Evolutionary conservation across 768 basidiomycete genomes (phyloP), one percentile per base, ranked within the genome.

Genomic region (Boletellus emodensis): DNA sequence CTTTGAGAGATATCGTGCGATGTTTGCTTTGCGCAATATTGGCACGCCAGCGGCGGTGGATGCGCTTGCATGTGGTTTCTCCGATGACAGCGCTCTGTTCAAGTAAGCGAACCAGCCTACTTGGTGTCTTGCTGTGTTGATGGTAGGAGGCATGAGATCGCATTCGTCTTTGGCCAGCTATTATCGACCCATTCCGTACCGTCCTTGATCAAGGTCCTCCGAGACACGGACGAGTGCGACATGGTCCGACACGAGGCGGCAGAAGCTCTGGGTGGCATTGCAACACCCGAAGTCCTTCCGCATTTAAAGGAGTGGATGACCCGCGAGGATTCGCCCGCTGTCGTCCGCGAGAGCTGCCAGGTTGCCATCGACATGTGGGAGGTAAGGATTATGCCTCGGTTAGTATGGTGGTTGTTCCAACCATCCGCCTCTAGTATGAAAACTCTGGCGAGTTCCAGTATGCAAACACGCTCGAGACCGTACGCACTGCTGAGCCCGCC

Each of bases 231-330:
- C 2, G 96, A 98, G 68, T 85, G 85, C 11, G 92, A 94, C 49
- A 98, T 99, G 95, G 96, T 99, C 10, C 82, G 96, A 30, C 96
- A 99, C 59, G 96, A 99, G 69, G 96, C 95, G 22, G 96, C 96
- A 4, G 96, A 99, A 69, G 96, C 96, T 7, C 79, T 99, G 0
- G 96, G 96, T n/a, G 92, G 95, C 5, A 98, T 99, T 49, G 94
- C 87, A 24, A 92, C 87, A 2, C 90, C 91, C 0, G 93, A 95
- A 47, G 94, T 96, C 4, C 75, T 97, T 32, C 85, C 88, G 1
- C 79, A 93, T 55, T 72, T 99, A 34, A 82, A 83, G 57, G 88
- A 94, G 65, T 96, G 92, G 85, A 83, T 87, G 75, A 70, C 68
- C 20, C 77, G 84, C 55, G 76, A 80, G 52, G 90, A 93, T 59